A percentile compares a stretch with the other conserved stretches of the same genome.
phyloP scores from a whole-genome alignment of 2,329 filamentous ascomycete species.

The Alternaria gaisen region DNA sequence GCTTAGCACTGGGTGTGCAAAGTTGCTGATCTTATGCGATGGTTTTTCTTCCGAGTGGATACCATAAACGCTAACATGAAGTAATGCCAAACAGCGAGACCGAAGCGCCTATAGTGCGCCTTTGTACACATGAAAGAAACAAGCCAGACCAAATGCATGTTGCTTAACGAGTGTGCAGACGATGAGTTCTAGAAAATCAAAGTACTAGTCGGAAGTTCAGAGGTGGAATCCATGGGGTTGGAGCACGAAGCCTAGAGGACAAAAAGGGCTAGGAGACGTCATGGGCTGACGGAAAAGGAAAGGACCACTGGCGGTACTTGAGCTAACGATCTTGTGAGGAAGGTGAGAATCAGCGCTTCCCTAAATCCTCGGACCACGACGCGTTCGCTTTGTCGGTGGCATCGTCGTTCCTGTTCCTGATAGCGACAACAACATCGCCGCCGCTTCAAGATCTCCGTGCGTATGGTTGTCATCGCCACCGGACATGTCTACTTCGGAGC shows the following conservation, averaged over 20 bases:
- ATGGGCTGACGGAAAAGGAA: constrained; percentile 18
- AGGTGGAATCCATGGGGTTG: not conserved
- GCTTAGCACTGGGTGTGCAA: not conserved
- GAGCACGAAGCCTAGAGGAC: not conserved
- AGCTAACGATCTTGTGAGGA: constrained; percentile 3
- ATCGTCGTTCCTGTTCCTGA: constrained; percentile 33
- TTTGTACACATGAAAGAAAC: not conserved
- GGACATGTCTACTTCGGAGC: constrained; percentile 2
- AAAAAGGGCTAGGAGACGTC: constrained; percentile 7
- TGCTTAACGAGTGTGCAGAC: constrained; percentile 8
- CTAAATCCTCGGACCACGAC: constrained; percentile 37
- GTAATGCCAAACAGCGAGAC: constrained; percentile 9
- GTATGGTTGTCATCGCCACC: constrained; percentile 16
- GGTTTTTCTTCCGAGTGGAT: constrained; percentile 15
- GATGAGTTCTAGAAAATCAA: constrained; percentile 19
- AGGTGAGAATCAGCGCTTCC: constrained; percentile 8
- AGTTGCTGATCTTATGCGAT: not conserved
- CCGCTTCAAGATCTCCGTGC: constrained; percentile 46
- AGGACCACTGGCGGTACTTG: constrained; percentile 7
- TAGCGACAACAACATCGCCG: constrained; percentile 48
- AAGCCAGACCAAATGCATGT: not conserved
- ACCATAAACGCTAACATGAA: constrained; percentile 25
- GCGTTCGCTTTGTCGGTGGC: constrained; percentile 40
- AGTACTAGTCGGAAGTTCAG: not conserved
- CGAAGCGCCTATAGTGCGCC: constrained; percentile 8